These are phyloP conservation scores for Euphorbia corollata DNA, from an alignment of 441 rosid species.

Conservation along the genomic window DNA sequence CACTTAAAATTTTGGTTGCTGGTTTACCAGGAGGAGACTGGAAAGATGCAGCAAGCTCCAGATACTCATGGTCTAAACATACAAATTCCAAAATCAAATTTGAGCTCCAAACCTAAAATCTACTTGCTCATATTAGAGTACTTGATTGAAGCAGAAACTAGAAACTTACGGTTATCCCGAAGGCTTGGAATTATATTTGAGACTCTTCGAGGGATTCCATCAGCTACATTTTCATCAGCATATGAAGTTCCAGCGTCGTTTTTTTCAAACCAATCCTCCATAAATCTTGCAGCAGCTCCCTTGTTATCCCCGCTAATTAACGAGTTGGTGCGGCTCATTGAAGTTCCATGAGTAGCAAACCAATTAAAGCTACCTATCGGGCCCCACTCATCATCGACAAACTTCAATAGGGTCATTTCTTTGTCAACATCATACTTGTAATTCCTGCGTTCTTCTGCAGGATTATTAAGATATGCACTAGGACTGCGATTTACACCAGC, in stretches of 20 bases:
- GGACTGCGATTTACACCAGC: slow-evolving; percentile 92
- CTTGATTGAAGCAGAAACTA: slow-evolving; percentile 1
- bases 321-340: slow-evolving; percentile 93
- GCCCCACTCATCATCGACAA: slow-evolving; percentile 88
- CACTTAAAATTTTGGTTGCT: slow-evolving; percentile 53
- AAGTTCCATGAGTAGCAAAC: slow-evolving; percentile 98
- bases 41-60: slow-evolving; percentile 83
- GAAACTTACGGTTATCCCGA: slow-evolving; percentile 51
- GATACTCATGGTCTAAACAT: slow-evolving; percentile 57
- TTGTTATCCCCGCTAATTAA: slow-evolving; percentile 96
- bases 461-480: slow-evolving; percentile 86
- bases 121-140: neutral
- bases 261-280: slow-evolving; percentile 89
- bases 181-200: slow-evolving; percentile 47
- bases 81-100: slow-evolving; percentile 6
- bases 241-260: slow-evolving; percentile 29
- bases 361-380: slow-evolving; percentile 90
- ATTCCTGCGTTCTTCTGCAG: slow-evolving; percentile 57
- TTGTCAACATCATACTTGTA: slow-evolving; percentile 75
- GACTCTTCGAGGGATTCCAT: slow-evolving; percentile 60
- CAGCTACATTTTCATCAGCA: slow-evolving; percentile 29
- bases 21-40: slow-evolving; percentile 63
- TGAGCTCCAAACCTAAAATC: neutral
- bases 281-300: slow-evolving; percentile 88
- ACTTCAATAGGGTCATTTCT: slow-evolving; percentile 90